Percentiles rank a stretch among this genome's conserved stretches.
phyloP scores from a whole-genome alignment of 1,139 yeast species.

The Pichia sp. region DNA sequence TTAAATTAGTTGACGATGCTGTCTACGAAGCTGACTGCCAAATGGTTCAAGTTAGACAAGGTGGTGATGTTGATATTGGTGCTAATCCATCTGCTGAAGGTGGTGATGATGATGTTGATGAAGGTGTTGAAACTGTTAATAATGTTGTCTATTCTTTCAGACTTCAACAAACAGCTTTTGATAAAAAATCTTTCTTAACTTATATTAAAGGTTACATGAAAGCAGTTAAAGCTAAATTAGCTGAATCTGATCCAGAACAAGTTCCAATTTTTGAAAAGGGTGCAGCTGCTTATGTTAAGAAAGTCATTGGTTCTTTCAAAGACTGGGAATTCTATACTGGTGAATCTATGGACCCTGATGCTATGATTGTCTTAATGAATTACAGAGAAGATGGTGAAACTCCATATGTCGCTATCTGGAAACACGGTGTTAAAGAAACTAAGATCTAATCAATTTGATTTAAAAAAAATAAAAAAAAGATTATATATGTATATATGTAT shows the following conservation, averaged over 20 bases:
- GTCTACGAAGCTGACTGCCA: conserved; percentile 96
- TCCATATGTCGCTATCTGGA: conserved; percentile 97
- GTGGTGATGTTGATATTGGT: conserved; percentile 95
- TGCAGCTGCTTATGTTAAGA: conserved; percentile 92
- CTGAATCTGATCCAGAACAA: conserved; percentile 82
- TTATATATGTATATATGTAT: neutral
- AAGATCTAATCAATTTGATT: conserved; percentile 58
- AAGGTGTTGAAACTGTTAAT: conserved; percentile 85
- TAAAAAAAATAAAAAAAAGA: neutral
- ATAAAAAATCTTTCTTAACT: conserved; percentile 93
- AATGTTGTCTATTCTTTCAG: conserved; percentile 98
- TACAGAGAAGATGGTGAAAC: conserved; percentile 99
- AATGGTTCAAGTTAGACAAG: conserved; percentile 76
- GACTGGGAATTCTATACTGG: conserved; percentile 99
- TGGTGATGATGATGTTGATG: conserved; percentile 78
- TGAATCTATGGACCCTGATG: conserved; percentile 99
- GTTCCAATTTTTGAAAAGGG: conserved; percentile 92
- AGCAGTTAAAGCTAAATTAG: conserved; percentile 80
- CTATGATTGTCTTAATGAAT: conserved; percentile 95
- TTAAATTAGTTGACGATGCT: conserved; percentile 77
- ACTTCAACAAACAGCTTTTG: conserved; percentile 90
- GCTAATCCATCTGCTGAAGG: conserved; percentile 99
- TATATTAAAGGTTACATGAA: conserved; percentile 99
- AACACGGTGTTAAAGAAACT: conserved; percentile 87
- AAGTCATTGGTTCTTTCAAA: conserved; percentile 87